A percentile compares a stretch with the other conserved stretches of the same genome.
These are phyloP conservation scores for Plasmodium yoelii DNA, from an alignment of 169 alveolate species.

Conservation along the genomic window DNA sequence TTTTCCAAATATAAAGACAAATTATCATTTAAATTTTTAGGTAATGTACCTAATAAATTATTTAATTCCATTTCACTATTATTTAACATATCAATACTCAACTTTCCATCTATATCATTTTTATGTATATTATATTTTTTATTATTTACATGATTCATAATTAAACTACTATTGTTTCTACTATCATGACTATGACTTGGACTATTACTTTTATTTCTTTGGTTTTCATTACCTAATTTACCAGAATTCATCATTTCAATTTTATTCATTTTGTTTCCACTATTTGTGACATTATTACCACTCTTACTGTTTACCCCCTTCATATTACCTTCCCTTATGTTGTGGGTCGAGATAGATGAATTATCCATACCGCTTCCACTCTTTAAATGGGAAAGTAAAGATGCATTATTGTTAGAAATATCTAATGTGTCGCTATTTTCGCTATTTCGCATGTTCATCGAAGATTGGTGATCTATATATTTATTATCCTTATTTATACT, in stretches of 20 bases:
- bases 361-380: too few species aligned
- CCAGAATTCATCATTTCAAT: not conserved
- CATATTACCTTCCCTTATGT: too few species aligned
- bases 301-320: not conserved
- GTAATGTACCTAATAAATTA: not conserved
- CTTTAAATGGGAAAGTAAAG: too few species aligned
- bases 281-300: not conserved
- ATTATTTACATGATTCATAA: not conserved
- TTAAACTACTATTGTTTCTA: not conserved
- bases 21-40: constrained; percentile 29
- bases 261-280: not conserved
- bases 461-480: too few species aligned
- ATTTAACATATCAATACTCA: not conserved
- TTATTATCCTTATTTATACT: too few species aligned
- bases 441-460: too few species aligned
- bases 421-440: too few species aligned
- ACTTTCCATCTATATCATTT: not conserved
- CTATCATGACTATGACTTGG: not conserved
- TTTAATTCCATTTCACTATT: constrained; percentile 16
- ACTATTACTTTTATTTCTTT: too few species aligned
- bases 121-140: not conserved
- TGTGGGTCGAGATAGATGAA: too few species aligned
- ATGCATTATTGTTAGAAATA: too few species aligned
- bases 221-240: too few species aligned
- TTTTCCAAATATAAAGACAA: constrained; percentile 8